A percentile compares a stretch with the other conserved stretches of the same genome.
Conservation (phyloP, 192 early-diverging fungal genomes). For the Coemansia sp. region DNA sequence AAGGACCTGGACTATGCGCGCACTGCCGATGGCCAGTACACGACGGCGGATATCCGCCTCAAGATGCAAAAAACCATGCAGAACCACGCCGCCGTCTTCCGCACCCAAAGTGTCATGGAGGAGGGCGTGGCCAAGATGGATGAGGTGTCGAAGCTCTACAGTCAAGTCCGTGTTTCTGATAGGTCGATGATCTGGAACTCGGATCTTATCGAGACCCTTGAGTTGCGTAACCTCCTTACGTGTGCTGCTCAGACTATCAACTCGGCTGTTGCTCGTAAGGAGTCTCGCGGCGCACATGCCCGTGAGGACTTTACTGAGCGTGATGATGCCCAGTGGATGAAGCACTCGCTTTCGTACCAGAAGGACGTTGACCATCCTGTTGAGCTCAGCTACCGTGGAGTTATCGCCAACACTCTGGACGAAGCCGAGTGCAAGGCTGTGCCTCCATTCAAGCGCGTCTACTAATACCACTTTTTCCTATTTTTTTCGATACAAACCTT, state of each 20-base stretch:
- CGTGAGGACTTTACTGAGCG: slow-evolving; percentile 92
- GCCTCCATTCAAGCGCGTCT: too few species aligned
- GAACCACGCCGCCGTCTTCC: slow-evolving; percentile 95
- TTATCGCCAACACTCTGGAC: slow-evolving; percentile 65
- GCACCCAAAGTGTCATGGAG: slow-evolving; percentile 85
- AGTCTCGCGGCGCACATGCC: slow-evolving; percentile 97
- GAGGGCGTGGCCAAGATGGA: slow-evolving; percentile 90
- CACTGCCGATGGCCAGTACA: slow-evolving; percentile 75
- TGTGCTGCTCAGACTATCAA: slow-evolving; percentile 93
- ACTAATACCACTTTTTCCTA: too few species aligned
- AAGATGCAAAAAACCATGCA: slow-evolving; percentile 99
- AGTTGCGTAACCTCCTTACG: slow-evolving; percentile 97
- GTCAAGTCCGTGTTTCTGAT: slow-evolving; percentile 88
- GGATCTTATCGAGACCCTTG: slow-evolving; percentile 94
- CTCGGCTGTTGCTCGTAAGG: slow-evolving; percentile 90
- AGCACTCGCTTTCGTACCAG: slow-evolving; percentile 97
- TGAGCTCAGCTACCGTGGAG: slow-evolving; percentile 83
- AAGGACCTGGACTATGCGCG: slow-evolving; percentile 96
- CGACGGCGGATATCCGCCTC: slow-evolving; percentile 86
- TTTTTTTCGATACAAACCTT: too few species aligned
- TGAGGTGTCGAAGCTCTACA: slow-evolving; percentile 77
- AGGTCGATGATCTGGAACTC: slow-evolving; percentile 98
- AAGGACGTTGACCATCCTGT: slow-evolving; percentile 77
- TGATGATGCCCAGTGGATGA: slow-evolving; percentile 97
- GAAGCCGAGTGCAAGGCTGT: too few species aligned